Evolutionary conservation across 768 basidiomycete genomes (phyloP).

Genomic region (Naganishia kalamii): DNA sequence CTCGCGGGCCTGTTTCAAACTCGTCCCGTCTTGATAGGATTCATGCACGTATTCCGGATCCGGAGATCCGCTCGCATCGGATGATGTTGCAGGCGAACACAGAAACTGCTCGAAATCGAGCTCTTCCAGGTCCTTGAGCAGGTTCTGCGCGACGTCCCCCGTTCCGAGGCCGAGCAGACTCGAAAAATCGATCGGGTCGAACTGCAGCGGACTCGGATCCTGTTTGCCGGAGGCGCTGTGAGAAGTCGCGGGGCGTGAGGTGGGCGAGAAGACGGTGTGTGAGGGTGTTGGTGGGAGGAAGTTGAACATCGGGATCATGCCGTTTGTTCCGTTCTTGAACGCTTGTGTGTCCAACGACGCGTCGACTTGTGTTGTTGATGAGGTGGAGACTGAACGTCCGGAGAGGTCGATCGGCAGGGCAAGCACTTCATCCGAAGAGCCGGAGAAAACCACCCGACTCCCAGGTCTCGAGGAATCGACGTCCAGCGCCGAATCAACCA

Average conservation of each 20-base stretch:
- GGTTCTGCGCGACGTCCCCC: not conserved
- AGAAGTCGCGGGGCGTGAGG: not conserved
- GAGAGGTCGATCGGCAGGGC: not conserved
- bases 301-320: constrained; percentile 5
- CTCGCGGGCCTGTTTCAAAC: not conserved
- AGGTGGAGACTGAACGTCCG: not conserved
- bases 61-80: not conserved
- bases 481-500: too few relatives aligned
- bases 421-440: not conserved
- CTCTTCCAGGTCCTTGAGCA: constrained; percentile 11
- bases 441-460: not conserved
- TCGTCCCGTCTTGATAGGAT: not conserved
- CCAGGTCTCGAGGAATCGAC: too few relatives aligned
- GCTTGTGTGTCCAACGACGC: not conserved
- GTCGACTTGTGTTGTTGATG: not conserved
- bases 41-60: not conserved
- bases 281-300: constrained; percentile 6
- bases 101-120: constrained; percentile 4
- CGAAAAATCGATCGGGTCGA: constrained; percentile 11
- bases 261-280: not conserved
- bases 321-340: not conserved
- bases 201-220: not conserved
- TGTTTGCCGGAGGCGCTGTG: not conserved
- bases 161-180: not conserved
- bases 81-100: not conserved